A percentile compares a stretch with the other conserved stretches of the same genome.
These are phyloP conservation scores for Aspergillus funiculosus DNA, from an alignment of 495 filamentous ascomycete genomes.

Conservation along the genomic window DNA sequence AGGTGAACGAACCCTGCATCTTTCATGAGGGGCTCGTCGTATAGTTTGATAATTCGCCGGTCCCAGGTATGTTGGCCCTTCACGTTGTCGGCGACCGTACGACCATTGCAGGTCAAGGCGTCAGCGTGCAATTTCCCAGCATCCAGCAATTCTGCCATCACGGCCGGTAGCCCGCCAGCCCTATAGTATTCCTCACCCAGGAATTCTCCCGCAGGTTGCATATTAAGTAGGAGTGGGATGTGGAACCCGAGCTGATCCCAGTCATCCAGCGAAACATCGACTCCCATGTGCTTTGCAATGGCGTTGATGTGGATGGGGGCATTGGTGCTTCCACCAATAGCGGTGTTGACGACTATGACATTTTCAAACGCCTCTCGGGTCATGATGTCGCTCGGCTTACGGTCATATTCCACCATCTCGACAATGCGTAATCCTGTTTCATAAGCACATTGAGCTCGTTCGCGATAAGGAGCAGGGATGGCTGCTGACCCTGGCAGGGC, in stretches of 20 bases:
- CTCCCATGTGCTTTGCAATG: conserved; percentile 49
- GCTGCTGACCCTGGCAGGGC: conserved; percentile 50
- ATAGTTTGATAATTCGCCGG: conserved; percentile 39
- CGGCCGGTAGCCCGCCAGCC: conserved; percentile 49
- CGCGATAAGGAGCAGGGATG: conserved; percentile 49
- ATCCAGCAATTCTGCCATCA: conserved; percentile 49
- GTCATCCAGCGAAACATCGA: conserved; percentile 47
- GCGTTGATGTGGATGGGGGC: conserved; percentile 53
- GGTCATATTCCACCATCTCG: conserved; percentile 49
- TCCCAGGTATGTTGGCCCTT: conserved; percentile 41
- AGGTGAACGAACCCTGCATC: conserved; percentile 50
- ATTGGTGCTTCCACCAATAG: conserved; percentile 53
- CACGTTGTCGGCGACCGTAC: conserved; percentile 38
- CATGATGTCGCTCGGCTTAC: conserved; percentile 53
- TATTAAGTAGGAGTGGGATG: conserved; percentile 48
- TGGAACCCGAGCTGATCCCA: conserved; percentile 47
- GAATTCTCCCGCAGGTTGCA: conserved; percentile 49
- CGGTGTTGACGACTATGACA: conserved; percentile 48
- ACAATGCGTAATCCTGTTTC: conserved; percentile 49
- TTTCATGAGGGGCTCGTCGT: conserved; percentile 40
- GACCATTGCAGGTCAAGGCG: conserved; percentile 41
- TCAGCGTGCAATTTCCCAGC: conserved; percentile 38
- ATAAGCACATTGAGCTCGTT: conserved; percentile 49
- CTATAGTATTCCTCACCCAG: conserved; percentile 50
- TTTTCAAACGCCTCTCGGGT: conserved; percentile 52